Percentiles rank a stretch among this genome's conserved stretches.
Conservation (phyloP, 768 basidiomycete species). For the Kwoniella pini region DNA sequence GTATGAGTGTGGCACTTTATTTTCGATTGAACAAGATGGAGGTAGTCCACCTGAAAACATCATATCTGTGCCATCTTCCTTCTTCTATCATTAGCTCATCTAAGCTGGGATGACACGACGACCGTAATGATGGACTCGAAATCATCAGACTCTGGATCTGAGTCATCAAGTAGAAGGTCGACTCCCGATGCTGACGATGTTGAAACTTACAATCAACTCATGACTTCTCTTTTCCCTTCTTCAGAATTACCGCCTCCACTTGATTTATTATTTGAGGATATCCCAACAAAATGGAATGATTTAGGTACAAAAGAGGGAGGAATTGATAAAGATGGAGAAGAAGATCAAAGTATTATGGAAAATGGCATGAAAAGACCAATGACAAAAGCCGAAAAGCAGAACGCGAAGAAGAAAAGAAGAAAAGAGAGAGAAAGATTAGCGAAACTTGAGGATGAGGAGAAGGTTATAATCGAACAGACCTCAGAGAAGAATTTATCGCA, state of each 20-base stretch:
- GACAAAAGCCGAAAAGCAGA: conserved; percentile 35
- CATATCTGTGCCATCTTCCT: background rate
- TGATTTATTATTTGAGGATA: background rate
- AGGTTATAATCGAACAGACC: background rate
- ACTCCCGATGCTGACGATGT: conserved; percentile 14
- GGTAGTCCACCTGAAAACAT: conserved; percentile 6
- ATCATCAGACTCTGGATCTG: background rate
- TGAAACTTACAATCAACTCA: conserved; percentile 2
- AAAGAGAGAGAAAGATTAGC: conserved; percentile 24
- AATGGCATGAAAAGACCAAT: conserved; percentile 17
- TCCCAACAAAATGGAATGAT: background rate
- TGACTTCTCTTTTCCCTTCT: conserved; percentile 11
- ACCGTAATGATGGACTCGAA: background rate
- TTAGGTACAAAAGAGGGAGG: too few relatives aligned
- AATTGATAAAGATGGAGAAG: conserved; percentile 3
- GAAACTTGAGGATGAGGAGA: conserved; percentile 1
- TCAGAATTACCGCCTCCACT: conserved; percentile 7
- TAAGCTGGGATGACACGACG: too few relatives aligned
- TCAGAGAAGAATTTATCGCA: background rate
- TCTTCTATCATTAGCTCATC: too few relatives aligned
- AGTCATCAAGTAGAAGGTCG: background rate
- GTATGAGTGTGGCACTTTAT: conserved; percentile 9
- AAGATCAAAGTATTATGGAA: conserved; percentile 1
- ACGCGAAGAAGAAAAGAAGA: conserved; percentile 30
- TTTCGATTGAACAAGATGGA: background rate